phyloP scores from a whole-genome alignment of 257 asterid species.

The Paulownia fortunei region DNA sequence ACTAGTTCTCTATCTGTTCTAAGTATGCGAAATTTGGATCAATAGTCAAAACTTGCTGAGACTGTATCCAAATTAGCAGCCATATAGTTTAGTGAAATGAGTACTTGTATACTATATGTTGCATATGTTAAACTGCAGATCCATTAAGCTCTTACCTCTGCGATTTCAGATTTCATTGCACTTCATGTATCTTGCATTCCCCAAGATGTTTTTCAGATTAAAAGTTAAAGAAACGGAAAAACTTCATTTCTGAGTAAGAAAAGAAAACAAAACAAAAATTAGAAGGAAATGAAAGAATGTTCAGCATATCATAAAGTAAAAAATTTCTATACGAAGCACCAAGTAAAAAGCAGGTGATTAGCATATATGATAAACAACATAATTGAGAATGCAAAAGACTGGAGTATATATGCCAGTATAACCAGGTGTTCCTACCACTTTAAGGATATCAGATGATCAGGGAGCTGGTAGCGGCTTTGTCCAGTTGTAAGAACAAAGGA shows the following conservation, averaged over 20 bases:
- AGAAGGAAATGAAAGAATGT: background rate
- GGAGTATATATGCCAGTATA: background rate
- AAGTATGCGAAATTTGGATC: background rate
- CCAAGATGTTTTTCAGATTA: background rate
- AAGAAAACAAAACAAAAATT: background rate
- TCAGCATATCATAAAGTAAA: background rate
- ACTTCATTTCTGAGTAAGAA: background rate
- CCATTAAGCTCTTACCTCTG: background rate
- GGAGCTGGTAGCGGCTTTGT: conserved; percentile 74
- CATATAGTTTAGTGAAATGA: background rate
- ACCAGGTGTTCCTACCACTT: conserved; percentile 62
- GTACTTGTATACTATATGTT: background rate
- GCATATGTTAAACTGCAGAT: no score
- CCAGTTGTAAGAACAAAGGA: conserved; percentile 86
- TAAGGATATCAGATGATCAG: conserved; percentile 74
- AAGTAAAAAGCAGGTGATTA: background rate
- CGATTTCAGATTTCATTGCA: background rate
- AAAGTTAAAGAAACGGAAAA: background rate
- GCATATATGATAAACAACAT: conserved; percentile 21
- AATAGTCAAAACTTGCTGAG: conserved; percentile 12
- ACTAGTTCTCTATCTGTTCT: background rate
- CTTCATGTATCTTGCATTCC: background rate
- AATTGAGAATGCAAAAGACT: background rate
- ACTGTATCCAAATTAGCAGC: background rate
- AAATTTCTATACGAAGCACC: background rate